A percentile compares a stretch with the other conserved stretches of the same genome.
Evolutionary conservation across 176 grass and related monocot genomes (phyloP).

Genomic region (Oryza punctata): DNA sequence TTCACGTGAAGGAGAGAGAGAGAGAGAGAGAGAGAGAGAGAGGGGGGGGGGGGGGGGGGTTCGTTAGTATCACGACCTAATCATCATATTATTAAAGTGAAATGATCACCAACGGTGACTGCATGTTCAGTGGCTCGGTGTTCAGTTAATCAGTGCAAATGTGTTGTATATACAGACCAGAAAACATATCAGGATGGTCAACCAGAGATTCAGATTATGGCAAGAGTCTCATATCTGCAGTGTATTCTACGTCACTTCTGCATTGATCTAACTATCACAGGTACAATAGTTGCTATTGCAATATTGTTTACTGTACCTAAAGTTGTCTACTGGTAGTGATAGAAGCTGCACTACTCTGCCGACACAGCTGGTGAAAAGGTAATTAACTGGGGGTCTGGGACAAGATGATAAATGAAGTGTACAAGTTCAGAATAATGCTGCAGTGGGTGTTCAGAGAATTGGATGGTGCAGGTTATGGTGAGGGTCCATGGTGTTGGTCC

Average conservation of each 20-base stretch:
- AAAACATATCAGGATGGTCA: neutral
- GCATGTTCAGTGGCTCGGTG: neutral
- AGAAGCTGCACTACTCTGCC: constrained; percentile 17
- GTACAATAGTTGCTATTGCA: neutral
- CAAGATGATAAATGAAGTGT: neutral
- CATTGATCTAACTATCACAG: neutral
- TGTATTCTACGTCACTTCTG: neutral
- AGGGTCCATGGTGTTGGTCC: neutral
- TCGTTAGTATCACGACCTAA: neutral
- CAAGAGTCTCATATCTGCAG: neutral
- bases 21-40: neutral
- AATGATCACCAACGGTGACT: neutral
- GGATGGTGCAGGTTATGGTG: neutral
- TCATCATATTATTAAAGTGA: neutral
- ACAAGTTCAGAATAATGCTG: neutral
- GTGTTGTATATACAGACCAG: neutral
- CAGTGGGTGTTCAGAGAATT: neutral
- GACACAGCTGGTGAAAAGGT: constrained; percentile 6
- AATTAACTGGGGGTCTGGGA: neutral
- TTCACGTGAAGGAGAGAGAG: constrained; percentile 63
- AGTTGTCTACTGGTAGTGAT: neutral
- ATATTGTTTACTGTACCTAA: no score
- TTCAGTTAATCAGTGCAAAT: neutral
- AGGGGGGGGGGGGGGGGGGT: no score
- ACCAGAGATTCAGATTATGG: neutral